Evolutionary conservation across 1,284 basidiomycete genomes (phyloP), one percentile per base, ranked within the genome.

Genomic region (Austroboletus novae-zelandiae): DNA sequence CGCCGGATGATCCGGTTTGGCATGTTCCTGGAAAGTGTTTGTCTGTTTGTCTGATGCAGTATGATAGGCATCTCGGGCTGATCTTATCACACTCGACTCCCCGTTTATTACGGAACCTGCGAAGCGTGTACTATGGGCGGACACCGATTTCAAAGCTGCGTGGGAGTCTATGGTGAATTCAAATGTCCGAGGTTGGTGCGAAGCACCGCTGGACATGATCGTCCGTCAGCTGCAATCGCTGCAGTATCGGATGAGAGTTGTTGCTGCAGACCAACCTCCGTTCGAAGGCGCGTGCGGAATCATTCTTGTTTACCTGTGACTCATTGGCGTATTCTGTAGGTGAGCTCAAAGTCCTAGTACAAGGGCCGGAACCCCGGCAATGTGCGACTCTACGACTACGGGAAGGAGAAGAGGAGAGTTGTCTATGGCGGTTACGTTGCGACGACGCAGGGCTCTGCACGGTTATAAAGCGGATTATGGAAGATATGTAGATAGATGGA

Each of bases 1-100:
- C 29, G 10, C 50, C 48, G 31, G 58, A 57, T 47, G 64, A 60
- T 13, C 47, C 62, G 32, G 65, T 67, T 52, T n/a, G 65, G 55
- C 17, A 17, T 1, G 27, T 35, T 55, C 30, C 17, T 47, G 13
- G 15, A 42, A 23, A 46, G 13, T 34, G 34, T 29, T 35, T 18
- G 36, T 27, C n/a, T 45, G 25, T 17, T 47, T 20, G 25, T 48
- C 52, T 68, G 31, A 67, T 48, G 35, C 20, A 27, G 41, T 10
- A 30, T 20, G 43, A 31, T 50, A 79, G 77, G 62, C 59, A 13
- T 66, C 72, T 42, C 73, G 75, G 29, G 65, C 72, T 34, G 84
- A 88, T 63, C 74, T 89, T 40, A 88, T 90, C 54, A 68, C 78
- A 8, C 74, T 90, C 29, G 86, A 89, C 61, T 81, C 83, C 1